Conservation (phyloP, 1,139 yeast genomes). For the Candida buenavistaensis region DNA sequence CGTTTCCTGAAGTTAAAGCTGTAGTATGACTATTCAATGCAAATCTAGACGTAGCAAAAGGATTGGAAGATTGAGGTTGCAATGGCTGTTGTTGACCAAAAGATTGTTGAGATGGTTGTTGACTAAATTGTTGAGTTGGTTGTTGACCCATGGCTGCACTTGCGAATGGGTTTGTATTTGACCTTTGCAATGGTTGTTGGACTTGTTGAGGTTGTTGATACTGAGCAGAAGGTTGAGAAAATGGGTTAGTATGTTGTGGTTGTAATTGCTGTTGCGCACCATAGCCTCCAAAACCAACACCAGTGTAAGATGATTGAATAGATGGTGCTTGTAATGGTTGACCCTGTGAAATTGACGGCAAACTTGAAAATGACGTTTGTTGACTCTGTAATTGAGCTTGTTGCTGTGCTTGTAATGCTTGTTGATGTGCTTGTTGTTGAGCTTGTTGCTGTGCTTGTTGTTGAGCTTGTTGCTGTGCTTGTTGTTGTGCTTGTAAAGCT, state of each 20-base stretch:
- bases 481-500: too few relatives aligned
- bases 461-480: slow-evolving; percentile 9
- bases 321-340: slow-evolving; percentile 15
- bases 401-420: slow-evolving; percentile 14
- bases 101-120: slow-evolving; percentile 12
- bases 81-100: slow-evolving; percentile 14
- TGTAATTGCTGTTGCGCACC: slow-evolving; percentile 24
- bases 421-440: slow-evolving; percentile 15
- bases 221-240: slow-evolving; percentile 15
- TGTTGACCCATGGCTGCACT: slow-evolving; percentile 15
- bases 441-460: slow-evolving; percentile 13
- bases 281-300: slow-evolving; percentile 61
- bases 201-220: slow-evolving; percentile 15
- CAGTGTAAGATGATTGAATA: slow-evolving; percentile 40
- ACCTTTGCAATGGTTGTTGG: slow-evolving; percentile 23
- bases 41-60: slow-evolving; percentile 47
- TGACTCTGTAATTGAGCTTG: slow-evolving; percentile 12
- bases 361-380: slow-evolving; percentile 9
- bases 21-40: slow-evolving; percentile 35
- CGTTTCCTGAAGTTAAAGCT: slow-evolving; percentile 30
- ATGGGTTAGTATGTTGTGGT: slow-evolving; percentile 29
- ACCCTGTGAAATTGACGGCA: slow-evolving; percentile 17
- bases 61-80: slow-evolving; percentile 39
- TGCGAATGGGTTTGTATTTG: slow-evolving; percentile 46
- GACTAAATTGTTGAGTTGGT: slow-evolving; percentile 11